Conservation (phyloP, 257 asterid species). For the Nicotiana tabacum region DNA sequence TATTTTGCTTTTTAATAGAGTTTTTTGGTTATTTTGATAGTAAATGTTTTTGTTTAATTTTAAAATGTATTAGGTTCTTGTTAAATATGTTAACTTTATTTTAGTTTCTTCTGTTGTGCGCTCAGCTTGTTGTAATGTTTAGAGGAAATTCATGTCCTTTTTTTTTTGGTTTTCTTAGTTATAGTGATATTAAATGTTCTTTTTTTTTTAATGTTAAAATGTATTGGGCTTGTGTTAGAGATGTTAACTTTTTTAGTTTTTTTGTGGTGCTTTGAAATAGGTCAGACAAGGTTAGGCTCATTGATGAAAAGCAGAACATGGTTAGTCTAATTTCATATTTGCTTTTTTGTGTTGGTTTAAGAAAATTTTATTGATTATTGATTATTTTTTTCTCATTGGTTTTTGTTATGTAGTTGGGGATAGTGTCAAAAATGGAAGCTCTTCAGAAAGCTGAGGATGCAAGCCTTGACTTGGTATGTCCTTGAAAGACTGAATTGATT, state of each 20-base stretch:
- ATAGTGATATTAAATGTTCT: not conserved
- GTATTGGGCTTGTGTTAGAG: not conserved
- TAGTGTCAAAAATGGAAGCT: conserved; percentile 73
- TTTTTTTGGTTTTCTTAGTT: not conserved
- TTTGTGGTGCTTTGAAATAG: conserved; percentile 35
- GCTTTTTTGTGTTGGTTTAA: not conserved
- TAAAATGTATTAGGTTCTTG: not conserved
- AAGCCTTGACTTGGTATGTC: conserved; percentile 89
- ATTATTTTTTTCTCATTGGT: conserved; percentile 11
- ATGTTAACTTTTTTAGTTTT: conserved; percentile 1
- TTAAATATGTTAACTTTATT: not conserved
- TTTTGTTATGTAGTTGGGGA: conserved; percentile 55
- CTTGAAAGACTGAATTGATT: not conserved
- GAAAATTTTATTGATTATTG: not conserved
- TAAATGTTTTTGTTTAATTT: not conserved
- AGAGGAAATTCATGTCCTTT: not conserved
- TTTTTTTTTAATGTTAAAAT: not conserved
- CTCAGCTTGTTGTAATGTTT: too few species aligned
- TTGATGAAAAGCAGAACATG: conserved; percentile 87
- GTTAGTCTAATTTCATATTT: conserved; percentile 32
- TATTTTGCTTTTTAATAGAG: not conserved
- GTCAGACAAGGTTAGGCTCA: conserved; percentile 85
- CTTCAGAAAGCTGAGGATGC: conserved; percentile 88
- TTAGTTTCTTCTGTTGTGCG: too few species aligned
- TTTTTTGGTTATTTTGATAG: not conserved